Evolutionary conservation across 2,329 filamentous ascomycete species (phyloP).

Genomic region (Arachnomyces sp.): DNA sequence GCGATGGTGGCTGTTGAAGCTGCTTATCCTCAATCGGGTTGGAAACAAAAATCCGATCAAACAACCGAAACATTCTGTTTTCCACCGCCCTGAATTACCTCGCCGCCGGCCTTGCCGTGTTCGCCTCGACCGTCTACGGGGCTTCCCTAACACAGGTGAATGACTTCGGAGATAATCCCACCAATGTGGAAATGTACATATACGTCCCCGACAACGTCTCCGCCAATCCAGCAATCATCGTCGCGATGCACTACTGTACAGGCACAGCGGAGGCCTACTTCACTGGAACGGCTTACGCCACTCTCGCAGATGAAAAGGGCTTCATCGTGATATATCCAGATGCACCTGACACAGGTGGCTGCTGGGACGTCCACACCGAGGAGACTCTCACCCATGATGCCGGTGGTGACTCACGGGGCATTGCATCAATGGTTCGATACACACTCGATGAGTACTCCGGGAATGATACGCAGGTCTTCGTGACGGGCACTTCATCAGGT

Average conservation of each 20-base stretch:
- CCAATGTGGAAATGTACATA: constrained; percentile 46
- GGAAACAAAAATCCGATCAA: too few relatives aligned
- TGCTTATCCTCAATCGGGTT: constrained; percentile 4
- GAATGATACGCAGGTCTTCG: constrained; percentile 46
- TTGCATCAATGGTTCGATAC: constrained; percentile 55
- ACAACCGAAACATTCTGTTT: neutral
- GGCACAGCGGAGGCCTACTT: constrained; percentile 31
- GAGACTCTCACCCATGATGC: constrained; percentile 49
- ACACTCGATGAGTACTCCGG: constrained; percentile 46
- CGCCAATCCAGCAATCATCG: constrained; percentile 42
- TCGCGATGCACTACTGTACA: constrained; percentile 50
- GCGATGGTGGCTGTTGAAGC: constrained; percentile 3
- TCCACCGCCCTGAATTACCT: neutral
- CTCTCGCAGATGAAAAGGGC: constrained; percentile 37
- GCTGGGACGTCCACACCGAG: constrained; percentile 50
- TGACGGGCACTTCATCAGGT: constrained; percentile 47
- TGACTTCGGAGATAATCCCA: constrained; percentile 38
- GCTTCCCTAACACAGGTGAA: constrained; percentile 21
- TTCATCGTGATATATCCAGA: constrained; percentile 48
- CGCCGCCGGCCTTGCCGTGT: neutral
- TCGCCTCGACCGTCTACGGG: neutral
- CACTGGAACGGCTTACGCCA: constrained; percentile 44
- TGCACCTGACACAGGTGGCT: constrained; percentile 42
- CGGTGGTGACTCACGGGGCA: constrained; percentile 49
- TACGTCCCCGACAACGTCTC: constrained; percentile 38